Percentiles rank a stretch among this genome's conserved stretches.
These are phyloP conservation scores for Candida chilensis DNA, from an alignment of 805 yeast species.

Conservation along the genomic window DNA sequence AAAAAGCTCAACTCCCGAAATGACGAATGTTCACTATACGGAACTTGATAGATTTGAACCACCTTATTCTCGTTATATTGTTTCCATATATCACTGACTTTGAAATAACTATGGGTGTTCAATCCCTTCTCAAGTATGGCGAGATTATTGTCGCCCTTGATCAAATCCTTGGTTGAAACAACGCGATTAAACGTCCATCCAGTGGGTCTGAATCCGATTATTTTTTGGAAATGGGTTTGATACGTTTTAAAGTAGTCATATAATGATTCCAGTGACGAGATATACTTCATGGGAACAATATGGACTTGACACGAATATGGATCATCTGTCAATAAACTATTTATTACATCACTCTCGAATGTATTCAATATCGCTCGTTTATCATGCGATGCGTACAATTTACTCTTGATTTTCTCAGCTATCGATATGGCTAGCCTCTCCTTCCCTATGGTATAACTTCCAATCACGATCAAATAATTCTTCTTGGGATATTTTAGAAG, in stretches of 20 bases:
- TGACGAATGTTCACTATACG: conserved; percentile 93
- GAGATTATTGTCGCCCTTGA: conserved; percentile 1
- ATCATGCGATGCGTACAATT: conserved; percentile 42
- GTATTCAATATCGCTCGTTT: conserved; percentile 36
- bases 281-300: conserved; percentile 59
- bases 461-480: conserved; percentile 55
- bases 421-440: conserved; percentile 71
- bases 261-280: conserved; percentile 33
- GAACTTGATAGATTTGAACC: conserved; percentile 51
- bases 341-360: conserved; percentile 33
- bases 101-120: conserved; percentile 6
- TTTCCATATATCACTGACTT: conserved; percentile 10
- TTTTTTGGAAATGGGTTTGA: conserved; percentile 38
- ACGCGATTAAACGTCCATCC: conserved; percentile 69
- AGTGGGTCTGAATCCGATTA: conserved; percentile 77
- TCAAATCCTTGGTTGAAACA: conserved; percentile 4
- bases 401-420: conserved; percentile 41
- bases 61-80: conserved; percentile 19
- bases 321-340: conserved; percentile 30
- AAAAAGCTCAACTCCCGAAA: conserved; percentile 71
- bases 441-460: conserved; percentile 90
- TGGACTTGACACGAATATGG: conserved; percentile 53
- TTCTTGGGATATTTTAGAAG: conserved; percentile 12
- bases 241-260: conserved; percentile 40
- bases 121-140: neutral